phyloP scores from a whole-genome alignment of 2,329 filamentous ascomycete species.

The Dactylellina leptospora region DNA sequence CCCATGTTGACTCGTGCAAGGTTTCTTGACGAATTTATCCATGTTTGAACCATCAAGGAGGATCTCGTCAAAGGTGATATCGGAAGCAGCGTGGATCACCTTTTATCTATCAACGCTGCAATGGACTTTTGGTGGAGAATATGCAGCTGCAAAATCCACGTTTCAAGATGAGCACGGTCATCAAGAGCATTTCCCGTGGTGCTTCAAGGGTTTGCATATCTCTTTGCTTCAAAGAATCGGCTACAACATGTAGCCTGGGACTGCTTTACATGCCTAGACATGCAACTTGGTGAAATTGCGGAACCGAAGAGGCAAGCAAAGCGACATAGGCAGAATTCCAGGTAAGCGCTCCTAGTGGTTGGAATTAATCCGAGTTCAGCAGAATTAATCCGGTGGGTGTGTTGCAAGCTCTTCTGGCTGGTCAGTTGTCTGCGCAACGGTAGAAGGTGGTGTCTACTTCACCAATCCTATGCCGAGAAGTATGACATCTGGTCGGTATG shows the following conservation, averaged over 20 bases:
- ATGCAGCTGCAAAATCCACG: constrained; percentile 41
- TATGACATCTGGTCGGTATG: constrained; percentile 38
- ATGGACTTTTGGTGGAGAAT: constrained; percentile 20
- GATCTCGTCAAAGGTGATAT: constrained; percentile 17
- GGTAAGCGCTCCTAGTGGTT: constrained; percentile 46
- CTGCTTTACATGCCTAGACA: constrained; percentile 18
- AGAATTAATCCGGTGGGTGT: constrained; percentile 53
- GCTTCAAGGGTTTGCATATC: constrained; percentile 7
- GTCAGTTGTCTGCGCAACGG: constrained; percentile 18
- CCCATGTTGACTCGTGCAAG: constrained; percentile 20
- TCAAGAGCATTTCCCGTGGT: constrained; percentile 21
- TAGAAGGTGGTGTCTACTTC: constrained; percentile 27
- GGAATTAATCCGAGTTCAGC: constrained; percentile 47
- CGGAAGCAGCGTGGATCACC: constrained; percentile 16
- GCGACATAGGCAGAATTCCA: constrained; percentile 50
- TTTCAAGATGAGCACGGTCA: constrained; percentile 43
- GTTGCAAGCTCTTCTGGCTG: constrained; percentile 45
- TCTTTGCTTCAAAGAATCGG: constrained; percentile 11
- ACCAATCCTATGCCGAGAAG: constrained; percentile 39
- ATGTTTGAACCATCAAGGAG: constrained; percentile 28
- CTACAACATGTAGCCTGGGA: constrained; percentile 28
- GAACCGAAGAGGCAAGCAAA: constrained; percentile 41
- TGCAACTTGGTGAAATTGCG: constrained; percentile 47
- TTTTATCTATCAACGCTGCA: constrained; percentile 38
- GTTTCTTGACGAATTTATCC: constrained; percentile 48